Conservation (phyloP, 1,139 yeast genomes). For the Lodderomyces parapsilosis region DNA sequence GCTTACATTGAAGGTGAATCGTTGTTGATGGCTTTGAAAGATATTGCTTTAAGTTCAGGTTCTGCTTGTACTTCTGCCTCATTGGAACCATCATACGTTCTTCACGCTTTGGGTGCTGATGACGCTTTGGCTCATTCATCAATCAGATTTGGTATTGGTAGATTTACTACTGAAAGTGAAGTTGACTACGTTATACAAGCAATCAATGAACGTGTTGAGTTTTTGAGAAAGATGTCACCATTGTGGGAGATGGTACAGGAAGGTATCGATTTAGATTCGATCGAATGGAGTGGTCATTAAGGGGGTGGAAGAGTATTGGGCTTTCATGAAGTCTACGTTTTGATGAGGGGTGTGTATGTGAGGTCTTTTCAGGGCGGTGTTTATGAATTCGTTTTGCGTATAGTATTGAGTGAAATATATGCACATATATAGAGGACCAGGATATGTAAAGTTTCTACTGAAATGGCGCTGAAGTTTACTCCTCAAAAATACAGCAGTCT, state of each 20-base stretch:
- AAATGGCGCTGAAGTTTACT: too few relatives aligned
- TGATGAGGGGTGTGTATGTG: background rate
- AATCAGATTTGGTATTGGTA: slow-evolving; percentile 94
- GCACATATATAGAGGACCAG: background rate
- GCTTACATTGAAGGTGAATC: slow-evolving; percentile 99
- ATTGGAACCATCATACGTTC: slow-evolving; percentile 93
- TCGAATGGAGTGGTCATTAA: slow-evolving; percentile 94
- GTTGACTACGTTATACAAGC: slow-evolving; percentile 90
- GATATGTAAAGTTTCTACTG: too few relatives aligned
- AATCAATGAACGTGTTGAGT: slow-evolving; percentile 83
- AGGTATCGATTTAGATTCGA: slow-evolving; percentile 89
- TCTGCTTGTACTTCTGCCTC: slow-evolving; percentile 99
- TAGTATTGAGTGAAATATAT: background rate
- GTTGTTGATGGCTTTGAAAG: slow-evolving; percentile 93
- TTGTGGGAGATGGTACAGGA: slow-evolving; percentile 99
- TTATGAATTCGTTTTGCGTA: background rate
- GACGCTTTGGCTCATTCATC: slow-evolving; percentile 98
- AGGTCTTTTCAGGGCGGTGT: background rate
- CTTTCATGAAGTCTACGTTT: too few relatives aligned
- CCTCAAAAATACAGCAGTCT: too few relatives aligned
- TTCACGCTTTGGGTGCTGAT: slow-evolving; percentile 96
- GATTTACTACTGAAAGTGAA: slow-evolving; percentile 96
- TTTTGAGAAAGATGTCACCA: slow-evolving; percentile 90
- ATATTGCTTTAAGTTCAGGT: slow-evolving; percentile 93
- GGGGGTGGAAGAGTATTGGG: too few relatives aligned